These are phyloP conservation scores for Fulvia fulva DNA, from an alignment of 2,329 filamentous ascomycete genomes.

Conservation along the genomic window DNA sequence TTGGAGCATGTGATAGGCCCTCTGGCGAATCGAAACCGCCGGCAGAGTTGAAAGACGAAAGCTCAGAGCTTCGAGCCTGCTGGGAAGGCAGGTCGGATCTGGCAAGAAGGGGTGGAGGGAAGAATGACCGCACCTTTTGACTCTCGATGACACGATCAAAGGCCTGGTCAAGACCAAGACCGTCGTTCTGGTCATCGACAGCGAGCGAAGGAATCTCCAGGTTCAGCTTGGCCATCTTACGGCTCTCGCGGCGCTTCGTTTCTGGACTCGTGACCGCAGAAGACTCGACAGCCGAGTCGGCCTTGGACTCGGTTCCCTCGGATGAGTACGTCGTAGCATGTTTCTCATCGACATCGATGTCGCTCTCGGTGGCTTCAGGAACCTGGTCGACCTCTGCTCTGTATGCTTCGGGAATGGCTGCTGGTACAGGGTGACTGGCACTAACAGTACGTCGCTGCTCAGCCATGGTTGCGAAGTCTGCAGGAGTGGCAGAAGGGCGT, in stretches of 20 bases:
- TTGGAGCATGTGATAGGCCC: constrained; percentile 8
- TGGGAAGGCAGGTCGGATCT: constrained; percentile 8
- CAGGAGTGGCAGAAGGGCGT: constrained; percentile 78
- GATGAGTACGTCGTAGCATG: constrained; percentile 23
- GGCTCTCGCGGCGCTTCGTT: constrained; percentile 18
- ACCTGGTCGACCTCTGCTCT: constrained; percentile 19
- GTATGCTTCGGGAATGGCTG: constrained; percentile 30
- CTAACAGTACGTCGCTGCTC: constrained; percentile 82
- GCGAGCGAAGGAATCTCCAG: constrained; percentile 75
- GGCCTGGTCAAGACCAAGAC: constrained; percentile 82
- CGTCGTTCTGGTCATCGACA: constrained; percentile 67
- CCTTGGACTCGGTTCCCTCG: constrained; percentile 26
- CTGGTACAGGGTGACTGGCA: constrained; percentile 51
- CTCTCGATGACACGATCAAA: constrained; percentile 93
- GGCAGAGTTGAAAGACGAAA: constrained; percentile 3
- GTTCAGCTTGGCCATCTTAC: constrained; percentile 26
- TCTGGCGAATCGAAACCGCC: constrained; percentile 1
- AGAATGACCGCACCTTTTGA: constrained; percentile 75
- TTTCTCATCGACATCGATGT: constrained; percentile 16
- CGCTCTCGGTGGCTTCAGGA: constrained; percentile 7
- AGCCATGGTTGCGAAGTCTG: constrained; percentile 79
- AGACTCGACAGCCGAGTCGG: constrained; percentile 23
- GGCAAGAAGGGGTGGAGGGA: constrained; percentile 22
- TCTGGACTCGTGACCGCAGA: constrained; percentile 16
- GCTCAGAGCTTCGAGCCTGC: constrained; percentile 2